Conservation (phyloP, 2,329 filamentous ascomycete species). For the Fusarium nurragi region DNA sequence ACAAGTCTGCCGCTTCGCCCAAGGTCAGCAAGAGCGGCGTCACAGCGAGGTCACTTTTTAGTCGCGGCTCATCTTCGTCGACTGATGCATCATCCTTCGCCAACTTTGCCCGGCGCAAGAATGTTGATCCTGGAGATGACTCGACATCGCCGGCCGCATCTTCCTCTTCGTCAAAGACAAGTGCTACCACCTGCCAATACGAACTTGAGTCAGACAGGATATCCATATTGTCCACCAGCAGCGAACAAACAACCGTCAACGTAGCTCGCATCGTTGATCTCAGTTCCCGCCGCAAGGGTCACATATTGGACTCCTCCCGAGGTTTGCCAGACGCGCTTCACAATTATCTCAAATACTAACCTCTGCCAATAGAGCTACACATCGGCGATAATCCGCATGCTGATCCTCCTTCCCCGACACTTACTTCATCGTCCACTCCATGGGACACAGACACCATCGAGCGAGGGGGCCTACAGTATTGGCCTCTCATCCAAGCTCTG, state of each 20-base stretch:
- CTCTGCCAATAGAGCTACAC: background rate
- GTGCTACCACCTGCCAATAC: background rate
- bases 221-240: constrained; percentile 5
- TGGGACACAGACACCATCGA: constrained; percentile 10
- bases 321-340: background rate
- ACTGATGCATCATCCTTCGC: constrained; percentile 1
- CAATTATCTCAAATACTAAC: background rate
- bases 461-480: constrained; percentile 4
- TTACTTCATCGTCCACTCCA: background rate
- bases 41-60: constrained; percentile 20
- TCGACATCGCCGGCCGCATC: constrained; percentile 6
- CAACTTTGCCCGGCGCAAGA: background rate
- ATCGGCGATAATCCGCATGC: background rate
- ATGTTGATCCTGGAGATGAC: background rate
- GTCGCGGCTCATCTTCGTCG: constrained; percentile 17
- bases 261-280: constrained; percentile 1
- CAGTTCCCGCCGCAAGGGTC: background rate
- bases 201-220: constrained; percentile 16
- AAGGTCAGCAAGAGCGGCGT: background rate
- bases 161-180: constrained; percentile 5
- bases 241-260: constrained; percentile 1
- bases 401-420: background rate
- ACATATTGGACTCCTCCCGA: background rate
- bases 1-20: constrained; percentile 1
- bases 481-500: constrained; percentile 25